A percentile compares a stretch with the other conserved stretches of the same genome.
phyloP scores from a whole-genome alignment of 2,329 filamentous ascomycete species.

The Nemania serpens region DNA sequence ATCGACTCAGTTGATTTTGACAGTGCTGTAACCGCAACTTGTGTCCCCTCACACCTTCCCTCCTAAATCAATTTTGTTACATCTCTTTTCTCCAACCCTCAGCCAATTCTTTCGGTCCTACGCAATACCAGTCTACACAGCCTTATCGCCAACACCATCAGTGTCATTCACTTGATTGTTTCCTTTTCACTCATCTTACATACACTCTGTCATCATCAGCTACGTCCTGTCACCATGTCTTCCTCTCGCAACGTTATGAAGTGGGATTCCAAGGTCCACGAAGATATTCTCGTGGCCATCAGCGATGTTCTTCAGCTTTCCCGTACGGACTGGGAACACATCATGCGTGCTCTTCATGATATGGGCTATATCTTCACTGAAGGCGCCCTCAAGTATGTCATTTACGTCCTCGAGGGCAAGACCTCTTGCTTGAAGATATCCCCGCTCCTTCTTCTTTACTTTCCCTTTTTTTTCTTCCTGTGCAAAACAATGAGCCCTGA shows the following conservation, averaged over 20 bases:
- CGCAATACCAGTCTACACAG: background rate
- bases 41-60: slow-evolving; percentile 1
- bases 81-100: background rate
- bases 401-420: background rate
- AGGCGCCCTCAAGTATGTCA: slow-evolving; percentile 25
- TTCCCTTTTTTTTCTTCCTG: no score
- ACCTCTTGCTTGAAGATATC: no score
- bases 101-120: background rate
- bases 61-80: background rate
- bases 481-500: no score
- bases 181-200: background rate
- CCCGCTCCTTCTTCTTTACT: no score
- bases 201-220: background rate
- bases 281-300: slow-evolving; percentile 23
- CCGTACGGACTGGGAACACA: slow-evolving; percentile 9
- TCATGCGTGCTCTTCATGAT: slow-evolving; percentile 15
- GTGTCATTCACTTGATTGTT: background rate
- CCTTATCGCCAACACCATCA: background rate
- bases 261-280: slow-evolving; percentile 22
- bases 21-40: background rate
- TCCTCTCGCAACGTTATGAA: slow-evolving; percentile 4
- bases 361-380: slow-evolving; percentile 22
- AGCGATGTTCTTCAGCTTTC: background rate
- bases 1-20: slow-evolving; percentile 9
- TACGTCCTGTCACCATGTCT: slow-evolving; percentile 9